Conservation (phyloP, 2,329 filamentous ascomycete species). For the Orbilia ellipsospora region DNA sequence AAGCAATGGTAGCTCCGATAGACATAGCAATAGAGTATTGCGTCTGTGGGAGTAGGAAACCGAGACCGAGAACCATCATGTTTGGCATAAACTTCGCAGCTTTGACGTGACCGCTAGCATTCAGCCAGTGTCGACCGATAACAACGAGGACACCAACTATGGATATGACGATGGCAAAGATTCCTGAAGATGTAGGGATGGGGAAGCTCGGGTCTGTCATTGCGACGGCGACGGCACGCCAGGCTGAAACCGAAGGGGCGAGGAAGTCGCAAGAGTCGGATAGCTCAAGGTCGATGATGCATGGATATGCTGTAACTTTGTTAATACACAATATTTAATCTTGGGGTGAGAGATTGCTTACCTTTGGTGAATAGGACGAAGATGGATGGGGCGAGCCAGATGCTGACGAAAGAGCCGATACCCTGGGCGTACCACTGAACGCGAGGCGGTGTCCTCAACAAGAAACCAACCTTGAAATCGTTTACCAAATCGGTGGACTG, state of each 20-base stretch:
- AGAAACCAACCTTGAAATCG: constrained; percentile 76
- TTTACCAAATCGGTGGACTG: constrained; percentile 69
- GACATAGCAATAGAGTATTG: constrained; percentile 71
- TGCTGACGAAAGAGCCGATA: constrained; percentile 72
- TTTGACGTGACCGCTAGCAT: constrained; percentile 67
- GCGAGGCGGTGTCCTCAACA: constrained; percentile 73
- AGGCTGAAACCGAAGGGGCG: constrained; percentile 73
- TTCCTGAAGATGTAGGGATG: constrained; percentile 69
- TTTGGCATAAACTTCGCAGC: constrained; percentile 70
- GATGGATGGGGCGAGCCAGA: constrained; percentile 74
- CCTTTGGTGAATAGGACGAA: constrained; percentile 73
- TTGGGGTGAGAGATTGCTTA: constrained; percentile 1
- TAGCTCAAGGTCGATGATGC: constrained; percentile 68
- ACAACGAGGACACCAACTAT: constrained; percentile 68
- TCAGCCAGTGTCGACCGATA: constrained; percentile 67
- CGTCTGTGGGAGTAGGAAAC: constrained; percentile 70
- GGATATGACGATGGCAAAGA: constrained; percentile 70
- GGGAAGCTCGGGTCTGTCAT: constrained; percentile 70
- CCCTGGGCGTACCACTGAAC: constrained; percentile 75
- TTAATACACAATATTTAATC: constrained; percentile 46
- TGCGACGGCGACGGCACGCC: constrained; percentile 73
- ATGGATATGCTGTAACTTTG: constrained; percentile 70
- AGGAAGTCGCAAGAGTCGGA: constrained; percentile 69
- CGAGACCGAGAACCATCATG: constrained; percentile 71
- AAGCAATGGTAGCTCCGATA: constrained; percentile 68